Base-by-base conservation (phyloP, 345 rosid species). In the Acer negundo region DNA sequence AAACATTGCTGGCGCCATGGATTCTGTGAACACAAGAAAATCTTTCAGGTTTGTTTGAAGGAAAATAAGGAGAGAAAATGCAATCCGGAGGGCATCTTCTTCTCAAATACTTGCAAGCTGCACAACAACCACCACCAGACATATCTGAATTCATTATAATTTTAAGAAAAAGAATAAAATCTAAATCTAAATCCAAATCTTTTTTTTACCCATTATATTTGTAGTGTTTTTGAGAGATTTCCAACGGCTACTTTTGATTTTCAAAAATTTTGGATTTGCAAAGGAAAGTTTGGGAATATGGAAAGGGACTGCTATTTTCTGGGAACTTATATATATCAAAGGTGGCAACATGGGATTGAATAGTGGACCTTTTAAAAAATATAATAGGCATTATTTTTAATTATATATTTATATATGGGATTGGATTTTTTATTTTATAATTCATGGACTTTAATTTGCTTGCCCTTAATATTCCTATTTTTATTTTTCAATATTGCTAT, bases 1-100 rank as follows among this genome's bases (percentile, higher is more conserved):
- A 88, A 69, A 90, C 94, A 69, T 89, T 91, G 77, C 93, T 89
- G 64, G 98, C 96, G 19, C 97, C 97, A 81, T 90, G 87, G 81
- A 92, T 86, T 84, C 80, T 84, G 77, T 90, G 98, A 77, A 90
- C 74, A 35, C 68, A 80, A 59, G 84, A 88, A 80, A 92, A 92
- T 85, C 86, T 88, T 71, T 78, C 77, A 74, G 94, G 91, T 67
- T 87, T 67, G n/a, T 70, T 80, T 46, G 93, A 67, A 44, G 91
- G 94, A 69, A 89, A 90, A 75, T 90, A 82, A 68, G 88, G 94
- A 20, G 90, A 83, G 87, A 92, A 93, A 73, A 89, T 82, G 77
- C 94, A 92, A 84, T 88, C 91, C 56, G 80, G 59, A 69, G 86
- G 82, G 79, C 92, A 93, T 80, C 83, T 91, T 78, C 98, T 90